Evolutionary conservation across 2,329 filamentous ascomycete genomes (phyloP).

Genomic region (Graphiopsis chlorocephala): DNA sequence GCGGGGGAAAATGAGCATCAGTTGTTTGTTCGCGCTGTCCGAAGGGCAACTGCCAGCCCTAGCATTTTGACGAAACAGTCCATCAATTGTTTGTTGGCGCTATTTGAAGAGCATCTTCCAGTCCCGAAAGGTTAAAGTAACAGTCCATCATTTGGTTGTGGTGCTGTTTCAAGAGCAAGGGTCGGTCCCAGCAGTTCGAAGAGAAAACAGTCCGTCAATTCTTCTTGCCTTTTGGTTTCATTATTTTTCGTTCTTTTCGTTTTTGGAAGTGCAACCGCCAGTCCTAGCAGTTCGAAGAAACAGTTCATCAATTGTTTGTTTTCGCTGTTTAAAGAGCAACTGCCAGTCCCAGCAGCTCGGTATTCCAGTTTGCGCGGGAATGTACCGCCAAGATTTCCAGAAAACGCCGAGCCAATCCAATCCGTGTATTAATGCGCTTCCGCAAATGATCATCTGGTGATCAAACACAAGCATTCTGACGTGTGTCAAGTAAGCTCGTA

Average conservation of each 20-base stretch:
- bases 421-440: background rate
- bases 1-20: background rate
- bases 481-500: slow-evolving; percentile 10
- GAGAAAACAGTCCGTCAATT: background rate
- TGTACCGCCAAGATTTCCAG: background rate
- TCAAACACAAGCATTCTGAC: background rate
- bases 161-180: background rate
- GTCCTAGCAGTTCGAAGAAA: background rate
- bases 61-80: too few relatives aligned
- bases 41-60: too few relatives aligned
- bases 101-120: background rate
- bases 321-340: background rate
- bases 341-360: background rate
- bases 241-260: too few relatives aligned
- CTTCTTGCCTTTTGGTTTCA: too few relatives aligned
- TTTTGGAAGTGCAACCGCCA: background rate
- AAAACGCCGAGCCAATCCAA: background rate
- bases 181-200: background rate
- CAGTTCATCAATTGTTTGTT: background rate
- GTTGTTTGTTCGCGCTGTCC: background rate
- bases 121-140: too few relatives aligned
- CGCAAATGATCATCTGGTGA: background rate
- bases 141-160: too few relatives aligned
- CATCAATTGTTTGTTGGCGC: too few relatives aligned
- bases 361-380: background rate